Percentiles rank a stretch among this genome's conserved stretches.
phyloP scores from a whole-genome alignment of 768 basidiomycete genomes.

The Mycena vulgaris region DNA sequence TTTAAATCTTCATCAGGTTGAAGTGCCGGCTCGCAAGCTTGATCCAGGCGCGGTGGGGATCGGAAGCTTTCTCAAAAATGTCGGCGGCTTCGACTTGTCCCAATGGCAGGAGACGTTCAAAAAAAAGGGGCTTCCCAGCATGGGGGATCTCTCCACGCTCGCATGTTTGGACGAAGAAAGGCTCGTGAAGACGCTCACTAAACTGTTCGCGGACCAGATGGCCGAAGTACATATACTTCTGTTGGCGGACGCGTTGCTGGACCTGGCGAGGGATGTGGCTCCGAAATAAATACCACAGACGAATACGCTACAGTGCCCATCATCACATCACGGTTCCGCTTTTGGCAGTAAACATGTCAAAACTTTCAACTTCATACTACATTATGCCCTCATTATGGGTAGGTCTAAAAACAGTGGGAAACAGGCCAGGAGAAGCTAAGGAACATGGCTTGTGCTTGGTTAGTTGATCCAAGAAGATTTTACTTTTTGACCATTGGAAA shows the following conservation, averaged over 20 bases:
- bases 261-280: slow-evolving; percentile 12
- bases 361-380: no score
- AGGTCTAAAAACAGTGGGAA: no score
- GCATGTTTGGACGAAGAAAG: slow-evolving; percentile 8
- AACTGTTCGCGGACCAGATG: slow-evolving; percentile 18
- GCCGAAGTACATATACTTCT: slow-evolving; percentile 21
- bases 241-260: slow-evolving; percentile 28
- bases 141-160: slow-evolving; percentile 17
- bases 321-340: no score
- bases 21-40: background rate
- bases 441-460: no score
- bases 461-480: no score
- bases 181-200: slow-evolving; percentile 23
- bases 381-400: no score
- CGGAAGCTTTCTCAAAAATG: slow-evolving; percentile 19
- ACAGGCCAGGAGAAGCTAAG: no score
- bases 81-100: slow-evolving; percentile 30
- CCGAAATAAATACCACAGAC: no score
- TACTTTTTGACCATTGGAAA: no score
- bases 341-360: no score
- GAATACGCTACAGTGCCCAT: no score
- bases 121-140: slow-evolving; percentile 12
- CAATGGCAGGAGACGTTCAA: slow-evolving; percentile 26
- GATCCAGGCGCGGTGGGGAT: background rate
- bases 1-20: background rate